Conservation (phyloP, 768 basidiomycete genomes). For the Harrya chromipes region DNA sequence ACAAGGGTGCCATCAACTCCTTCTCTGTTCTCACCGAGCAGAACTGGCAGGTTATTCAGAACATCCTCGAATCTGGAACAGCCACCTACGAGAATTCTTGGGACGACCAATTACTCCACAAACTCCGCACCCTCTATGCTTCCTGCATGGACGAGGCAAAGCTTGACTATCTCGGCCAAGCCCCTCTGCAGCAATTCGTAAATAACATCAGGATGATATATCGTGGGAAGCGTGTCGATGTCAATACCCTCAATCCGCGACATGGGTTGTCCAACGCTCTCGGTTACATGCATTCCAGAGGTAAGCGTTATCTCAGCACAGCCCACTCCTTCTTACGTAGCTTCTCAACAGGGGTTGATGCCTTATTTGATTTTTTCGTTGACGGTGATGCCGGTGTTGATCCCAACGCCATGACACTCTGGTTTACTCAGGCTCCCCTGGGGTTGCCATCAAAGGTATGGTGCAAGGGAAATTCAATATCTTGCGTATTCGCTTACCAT, state of each 20-base stretch:
- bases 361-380: slow-evolving; percentile 75
- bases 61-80: slow-evolving; percentile 54
- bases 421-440: slow-evolving; percentile 78
- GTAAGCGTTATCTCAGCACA: slow-evolving; percentile 37
- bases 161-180: slow-evolving; percentile 69
- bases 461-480: not conserved
- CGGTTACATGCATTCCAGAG: slow-evolving; percentile 84
- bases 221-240: slow-evolving; percentile 47
- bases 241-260: slow-evolving; percentile 33
- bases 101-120: slow-evolving; percentile 57
- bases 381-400: slow-evolving; percentile 88
- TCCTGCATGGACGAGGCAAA: slow-evolving; percentile 80
- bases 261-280: slow-evolving; percentile 77
- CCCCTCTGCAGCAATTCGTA: slow-evolving; percentile 68
- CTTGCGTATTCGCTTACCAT: not conserved
- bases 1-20: slow-evolving; percentile 68
- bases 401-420: slow-evolving; percentile 80
- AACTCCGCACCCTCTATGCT: slow-evolving; percentile 67
- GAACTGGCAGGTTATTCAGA: slow-evolving; percentile 75
- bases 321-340: slow-evolving; percentile 1
- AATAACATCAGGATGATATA: slow-evolving; percentile 59
- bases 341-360: slow-evolving; percentile 57
- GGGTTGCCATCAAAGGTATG: slow-evolving; percentile 85
- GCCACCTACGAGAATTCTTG: slow-evolving; percentile 39
- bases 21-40: slow-evolving; percentile 71